These are phyloP conservation scores for Xylaria grammica DNA, from an alignment of 495 filamentous ascomycete genomes.

Conservation along the genomic window DNA sequence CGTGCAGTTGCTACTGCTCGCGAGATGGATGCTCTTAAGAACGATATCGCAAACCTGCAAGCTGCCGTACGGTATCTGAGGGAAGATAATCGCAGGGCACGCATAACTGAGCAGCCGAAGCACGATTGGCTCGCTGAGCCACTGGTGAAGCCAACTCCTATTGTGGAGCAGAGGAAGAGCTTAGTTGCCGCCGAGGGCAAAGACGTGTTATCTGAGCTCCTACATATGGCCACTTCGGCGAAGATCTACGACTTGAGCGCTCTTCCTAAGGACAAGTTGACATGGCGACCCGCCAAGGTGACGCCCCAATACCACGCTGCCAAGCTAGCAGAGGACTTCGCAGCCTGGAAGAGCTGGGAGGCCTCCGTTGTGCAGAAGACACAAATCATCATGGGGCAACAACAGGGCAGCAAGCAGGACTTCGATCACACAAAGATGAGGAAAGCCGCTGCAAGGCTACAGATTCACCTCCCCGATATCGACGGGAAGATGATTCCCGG, in stretches of 20 bases:
- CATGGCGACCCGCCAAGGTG: constrained; percentile 50
- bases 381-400: constrained; percentile 38
- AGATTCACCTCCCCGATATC: constrained; percentile 50
- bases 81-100: constrained; percentile 73
- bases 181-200: constrained; percentile 69
- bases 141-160: constrained; percentile 54
- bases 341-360: constrained; percentile 49
- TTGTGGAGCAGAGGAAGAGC: constrained; percentile 61
- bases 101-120: constrained; percentile 63
- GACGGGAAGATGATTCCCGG: constrained; percentile 40
- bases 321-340: constrained; percentile 48
- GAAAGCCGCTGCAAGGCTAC: constrained; percentile 50
- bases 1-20: constrained; percentile 69
- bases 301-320: constrained; percentile 53
- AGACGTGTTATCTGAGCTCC: constrained; percentile 72
- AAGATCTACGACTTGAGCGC: constrained; percentile 60
- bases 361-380: constrained; percentile 44
- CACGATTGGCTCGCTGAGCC: constrained; percentile 72
- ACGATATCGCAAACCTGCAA: constrained; percentile 72
- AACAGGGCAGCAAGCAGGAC: constrained; percentile 23
- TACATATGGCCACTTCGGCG: constrained; percentile 67
- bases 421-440: constrained; percentile 38
- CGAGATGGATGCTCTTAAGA: constrained; percentile 74
- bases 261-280: constrained; percentile 56
- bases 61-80: constrained; percentile 78